Evolutionary conservation across 495 filamentous ascomycete genomes (phyloP).

Genomic region (Mytilinidion resinicola): DNA sequence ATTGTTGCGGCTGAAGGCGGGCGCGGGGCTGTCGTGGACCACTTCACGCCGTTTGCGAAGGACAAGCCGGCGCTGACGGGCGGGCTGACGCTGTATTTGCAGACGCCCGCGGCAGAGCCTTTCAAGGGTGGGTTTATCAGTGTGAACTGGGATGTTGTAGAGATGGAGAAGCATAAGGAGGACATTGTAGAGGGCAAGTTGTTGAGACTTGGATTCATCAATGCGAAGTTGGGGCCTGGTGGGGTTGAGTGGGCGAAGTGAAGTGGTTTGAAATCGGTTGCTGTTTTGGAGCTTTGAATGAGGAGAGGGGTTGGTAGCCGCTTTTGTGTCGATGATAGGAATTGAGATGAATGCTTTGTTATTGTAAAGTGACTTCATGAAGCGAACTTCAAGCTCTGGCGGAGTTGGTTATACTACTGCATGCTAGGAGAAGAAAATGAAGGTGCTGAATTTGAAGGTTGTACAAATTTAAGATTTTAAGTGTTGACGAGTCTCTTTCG

Average conservation of each 20-base stretch:
- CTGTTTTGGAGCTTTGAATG: too few relatives aligned
- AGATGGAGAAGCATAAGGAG: slow-evolving; percentile 38
- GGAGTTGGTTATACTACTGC: too few relatives aligned
- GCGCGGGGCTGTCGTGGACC: slow-evolving; percentile 25
- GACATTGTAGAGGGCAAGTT: slow-evolving; percentile 37
- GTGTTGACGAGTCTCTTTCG: too few relatives aligned
- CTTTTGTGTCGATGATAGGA: too few relatives aligned
- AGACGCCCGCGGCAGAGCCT: slow-evolving; percentile 26
- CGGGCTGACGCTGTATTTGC: slow-evolving; percentile 40
- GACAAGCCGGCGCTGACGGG: slow-evolving; percentile 38
- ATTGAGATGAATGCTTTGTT: too few relatives aligned
- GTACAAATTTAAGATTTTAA: too few relatives aligned
- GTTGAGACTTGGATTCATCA: slow-evolving; percentile 33
- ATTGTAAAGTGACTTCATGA: too few relatives aligned
- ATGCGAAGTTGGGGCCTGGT: slow-evolving; percentile 20
- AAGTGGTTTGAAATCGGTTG: too few relatives aligned
- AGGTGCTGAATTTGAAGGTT: too few relatives aligned
- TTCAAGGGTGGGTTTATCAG: slow-evolving; percentile 40
- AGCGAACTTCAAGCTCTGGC: too few relatives aligned
- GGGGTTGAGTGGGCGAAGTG: slow-evolving; percentile 9
- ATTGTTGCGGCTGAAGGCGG: slow-evolving; percentile 35
- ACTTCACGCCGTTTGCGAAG: slow-evolving; percentile 30
- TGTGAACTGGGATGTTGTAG: slow-evolving; percentile 44
- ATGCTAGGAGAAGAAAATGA: too few relatives aligned
- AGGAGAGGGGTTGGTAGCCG: too few relatives aligned